Evolutionary conservation across 2,329 filamentous ascomycete genomes (phyloP).

Genomic region (Neofusicoccum cordaticola): DNA sequence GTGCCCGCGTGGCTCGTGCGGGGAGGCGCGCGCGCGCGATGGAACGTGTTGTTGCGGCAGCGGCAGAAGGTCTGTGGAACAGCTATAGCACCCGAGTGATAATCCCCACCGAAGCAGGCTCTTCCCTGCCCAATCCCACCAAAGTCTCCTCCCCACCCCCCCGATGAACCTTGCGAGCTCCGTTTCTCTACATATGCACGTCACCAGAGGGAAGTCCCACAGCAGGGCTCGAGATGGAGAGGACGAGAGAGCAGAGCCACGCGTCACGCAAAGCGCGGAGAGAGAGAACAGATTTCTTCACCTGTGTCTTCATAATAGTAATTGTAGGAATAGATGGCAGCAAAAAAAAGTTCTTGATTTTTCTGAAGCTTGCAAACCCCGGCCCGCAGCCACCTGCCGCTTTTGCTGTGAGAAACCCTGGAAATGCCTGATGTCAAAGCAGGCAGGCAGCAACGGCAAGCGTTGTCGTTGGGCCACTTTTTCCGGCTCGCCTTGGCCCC

Average conservation of each 20-base stretch:
- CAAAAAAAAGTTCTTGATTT: neutral
- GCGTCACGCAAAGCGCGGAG: neutral
- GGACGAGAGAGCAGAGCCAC: too few relatives aligned
- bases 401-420: neutral
- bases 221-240: neutral
- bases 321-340: neutral
- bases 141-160: neutral
- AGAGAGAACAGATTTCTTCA: neutral
- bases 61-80: neutral
- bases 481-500: too few relatives aligned
- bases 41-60: neutral
- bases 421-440: neutral
- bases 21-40: neutral
- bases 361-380: too few relatives aligned
- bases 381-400: neutral
- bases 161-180: neutral
- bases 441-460: neutral
- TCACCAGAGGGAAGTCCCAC: neutral
- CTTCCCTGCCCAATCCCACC: neutral
- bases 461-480: too few relatives aligned
- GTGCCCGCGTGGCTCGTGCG: neutral
- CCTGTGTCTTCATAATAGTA: neutral
- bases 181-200: constrained; percentile 1
- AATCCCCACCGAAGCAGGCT: constrained; percentile 10
- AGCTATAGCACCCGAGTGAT: neutral